phyloP scores from a whole-genome alignment of 2,329 filamentous ascomycete species.

The Ascochyta lentis region DNA sequence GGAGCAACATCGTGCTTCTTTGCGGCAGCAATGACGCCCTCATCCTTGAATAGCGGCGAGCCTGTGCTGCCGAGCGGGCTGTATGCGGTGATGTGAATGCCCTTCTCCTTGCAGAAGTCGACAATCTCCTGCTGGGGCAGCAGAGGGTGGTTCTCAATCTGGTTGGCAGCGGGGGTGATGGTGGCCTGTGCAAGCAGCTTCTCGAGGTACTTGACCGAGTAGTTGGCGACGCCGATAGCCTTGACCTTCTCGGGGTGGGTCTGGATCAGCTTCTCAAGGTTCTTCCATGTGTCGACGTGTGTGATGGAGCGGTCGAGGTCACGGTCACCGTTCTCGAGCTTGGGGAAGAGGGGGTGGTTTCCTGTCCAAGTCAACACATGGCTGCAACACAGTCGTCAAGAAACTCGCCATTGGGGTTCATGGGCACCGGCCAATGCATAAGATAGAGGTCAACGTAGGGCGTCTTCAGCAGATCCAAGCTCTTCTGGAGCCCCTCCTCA shows the following conservation, averaged over 20 bases:
- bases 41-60: constrained; percentile 56
- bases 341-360: constrained; percentile 77
- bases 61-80: constrained; percentile 58
- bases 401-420: constrained; percentile 73
- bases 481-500: constrained; percentile 74
- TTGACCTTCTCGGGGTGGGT: constrained; percentile 55
- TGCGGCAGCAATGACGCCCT: constrained; percentile 55
- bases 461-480: constrained; percentile 73
- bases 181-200: constrained; percentile 64
- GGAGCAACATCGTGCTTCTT: constrained; percentile 57
- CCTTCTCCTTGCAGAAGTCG: constrained; percentile 70
- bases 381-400: background rate
- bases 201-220: constrained; percentile 56
- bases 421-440: constrained; percentile 82
- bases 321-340: constrained; percentile 72
- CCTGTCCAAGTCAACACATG: constrained; percentile 47
- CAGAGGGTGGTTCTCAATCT: constrained; percentile 76
- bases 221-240: constrained; percentile 60
- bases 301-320: constrained; percentile 74
- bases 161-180: constrained; percentile 71
- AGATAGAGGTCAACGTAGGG: constrained; percentile 84
- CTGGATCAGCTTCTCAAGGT: constrained; percentile 69
- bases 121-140: constrained; percentile 76
- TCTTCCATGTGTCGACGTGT: constrained; percentile 79
- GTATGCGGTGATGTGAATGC: constrained; percentile 77